Base-by-base conservation (phyloP, 202 grass and related monocot species). In the Zizania palustris region DNA sequence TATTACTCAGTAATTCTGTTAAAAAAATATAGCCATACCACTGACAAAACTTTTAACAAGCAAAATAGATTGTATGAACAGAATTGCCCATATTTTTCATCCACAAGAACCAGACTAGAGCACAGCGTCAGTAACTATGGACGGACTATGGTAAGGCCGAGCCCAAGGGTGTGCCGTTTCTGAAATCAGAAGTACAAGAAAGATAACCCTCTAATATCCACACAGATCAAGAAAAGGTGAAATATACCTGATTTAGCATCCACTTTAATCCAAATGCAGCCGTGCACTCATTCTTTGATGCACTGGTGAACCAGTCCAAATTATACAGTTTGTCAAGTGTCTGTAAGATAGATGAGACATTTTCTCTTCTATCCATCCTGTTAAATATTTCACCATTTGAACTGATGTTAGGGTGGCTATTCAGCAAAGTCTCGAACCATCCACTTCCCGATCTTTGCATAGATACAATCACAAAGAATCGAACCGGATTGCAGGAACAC, bases 391-490 rank as follows among this genome's bases (percentile, higher is more conserved):
- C 94, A 1, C 94, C 94, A 12, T 97, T 93, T 51, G 94, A 97
- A 64, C 94, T 97, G 60, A 97, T 84, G 81, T 97, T 97, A 44
- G 94, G 91, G 51, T 97, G 94, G 63, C 94, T 97, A 57, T 97
- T 97, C 63, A 97, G 69, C 86, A 97, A 59, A 18, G 94, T 97
- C 84, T 97, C 94, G 45, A 97, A 93, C 94, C 94, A 97, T 49
- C 94, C 94, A 67, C 94, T 97, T 71, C 94, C 94, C 0, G 94
- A 97, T 66, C 94, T 88, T 89, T 97, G 94, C 94, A 93, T 97
- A 43, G 94, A 97, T 13, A 97, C 63, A 68, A 93, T 86, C 63
- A 82, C 91, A 45, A 97, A 97, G 67, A 86, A 97, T 3, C 73
- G 80, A 49, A 97, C 94, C 53, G 89, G 94, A 70, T 65, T 88